These are phyloP conservation scores for Volvox carteri DNA, from an alignment of 163 green algal species.

Conservation along the genomic window DNA sequence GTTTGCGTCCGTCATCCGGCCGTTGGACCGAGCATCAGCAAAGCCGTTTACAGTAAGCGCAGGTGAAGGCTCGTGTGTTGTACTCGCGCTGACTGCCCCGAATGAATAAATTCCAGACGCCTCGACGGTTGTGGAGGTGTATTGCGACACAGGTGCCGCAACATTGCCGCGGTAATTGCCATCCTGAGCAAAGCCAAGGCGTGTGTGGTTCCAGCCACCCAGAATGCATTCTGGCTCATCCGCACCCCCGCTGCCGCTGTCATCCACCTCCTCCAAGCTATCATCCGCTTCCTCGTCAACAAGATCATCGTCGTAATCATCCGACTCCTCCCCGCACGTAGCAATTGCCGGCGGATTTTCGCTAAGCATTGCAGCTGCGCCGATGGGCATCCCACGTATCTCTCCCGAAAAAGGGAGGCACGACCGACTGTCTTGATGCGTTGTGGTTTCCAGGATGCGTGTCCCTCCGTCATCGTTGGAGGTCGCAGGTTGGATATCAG, in stretches of 20 bases:
- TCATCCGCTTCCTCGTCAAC: neutral
- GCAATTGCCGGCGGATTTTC: neutral
- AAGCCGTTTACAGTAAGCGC: neutral
- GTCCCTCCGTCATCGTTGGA: neutral
- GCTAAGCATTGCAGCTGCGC: no score
- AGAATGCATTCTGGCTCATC: conserved; percentile 23
- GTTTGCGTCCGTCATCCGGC: neutral
- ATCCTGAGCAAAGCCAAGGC: neutral
- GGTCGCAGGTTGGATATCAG: neutral
- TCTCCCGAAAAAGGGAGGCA: no score
- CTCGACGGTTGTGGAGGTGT: neutral
- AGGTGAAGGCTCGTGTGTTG: neutral
- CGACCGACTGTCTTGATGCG: no score
- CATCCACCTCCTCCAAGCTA: conserved; percentile 17
- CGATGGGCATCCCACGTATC: no score
- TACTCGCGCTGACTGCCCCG: neutral
- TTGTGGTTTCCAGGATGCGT: no score
- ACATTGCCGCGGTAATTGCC: no score
- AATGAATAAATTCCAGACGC: neutral
- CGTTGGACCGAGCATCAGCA: neutral
- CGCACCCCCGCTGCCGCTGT: conserved; percentile 9
- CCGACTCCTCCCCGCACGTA: neutral
- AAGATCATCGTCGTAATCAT: conserved; percentile 5
- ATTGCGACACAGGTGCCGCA: neutral
- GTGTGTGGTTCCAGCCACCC: neutral